Evolutionary conservation across 805 yeast species (phyloP).

Genomic region (Debaryomyces tyrocola): DNA sequence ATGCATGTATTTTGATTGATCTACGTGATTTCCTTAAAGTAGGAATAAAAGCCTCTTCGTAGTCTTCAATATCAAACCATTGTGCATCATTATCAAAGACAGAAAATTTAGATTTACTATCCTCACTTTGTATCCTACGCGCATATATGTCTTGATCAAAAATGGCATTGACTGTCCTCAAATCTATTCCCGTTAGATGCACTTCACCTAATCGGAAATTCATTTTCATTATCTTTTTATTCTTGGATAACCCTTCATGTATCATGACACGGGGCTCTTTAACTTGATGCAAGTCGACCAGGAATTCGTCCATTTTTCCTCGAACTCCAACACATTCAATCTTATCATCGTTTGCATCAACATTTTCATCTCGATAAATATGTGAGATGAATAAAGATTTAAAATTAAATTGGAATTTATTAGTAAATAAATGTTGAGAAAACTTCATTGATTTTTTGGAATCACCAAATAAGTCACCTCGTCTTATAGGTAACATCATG

Average conservation of each 20-base stretch:
- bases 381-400: constrained; percentile 76
- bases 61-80: constrained; percentile 68
- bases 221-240: constrained; percentile 52
- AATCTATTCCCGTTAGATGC: constrained; percentile 53
- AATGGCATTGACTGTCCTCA: constrained; percentile 53
- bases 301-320: constrained; percentile 37
- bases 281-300: constrained; percentile 42
- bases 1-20: constrained; percentile 53
- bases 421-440: constrained; percentile 70
- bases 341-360: constrained; percentile 40
- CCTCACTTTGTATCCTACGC: constrained; percentile 1
- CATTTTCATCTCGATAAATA: constrained; percentile 54
- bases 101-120: constrained; percentile 18
- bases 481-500: constrained; percentile 73
- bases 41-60: constrained; percentile 53
- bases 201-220: constrained; percentile 69
- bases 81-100: constrained; percentile 53
- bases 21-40: constrained; percentile 37
- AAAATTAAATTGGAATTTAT: constrained; percentile 74
- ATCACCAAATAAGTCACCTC: constrained; percentile 69
- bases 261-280: constrained; percentile 34
- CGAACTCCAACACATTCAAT: constrained; percentile 68
- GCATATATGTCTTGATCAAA: constrained; percentile 37
- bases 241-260: constrained; percentile 47
- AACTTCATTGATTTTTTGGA: constrained; percentile 60